phyloP scores from a whole-genome alignment of 768 basidiomycete species.

The Lentinula sp. region DNA sequence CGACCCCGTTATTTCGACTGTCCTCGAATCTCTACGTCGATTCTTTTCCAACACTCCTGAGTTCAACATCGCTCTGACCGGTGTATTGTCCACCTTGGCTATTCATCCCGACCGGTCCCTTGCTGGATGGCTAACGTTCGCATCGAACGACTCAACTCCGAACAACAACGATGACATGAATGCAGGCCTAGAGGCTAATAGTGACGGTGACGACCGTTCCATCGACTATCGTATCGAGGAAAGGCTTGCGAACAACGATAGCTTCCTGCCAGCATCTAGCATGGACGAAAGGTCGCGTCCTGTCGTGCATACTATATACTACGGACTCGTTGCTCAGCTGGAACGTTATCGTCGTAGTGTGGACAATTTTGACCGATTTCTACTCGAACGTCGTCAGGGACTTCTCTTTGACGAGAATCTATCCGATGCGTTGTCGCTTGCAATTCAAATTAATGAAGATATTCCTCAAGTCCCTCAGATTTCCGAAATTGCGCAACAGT shows the following conservation, averaged over 20 bases:
- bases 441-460: slow-evolving; percentile 56
- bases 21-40: slow-evolving; percentile 64
- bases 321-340: slow-evolving; percentile 74
- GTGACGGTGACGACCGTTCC: slow-evolving; percentile 75
- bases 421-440: slow-evolving; percentile 78
- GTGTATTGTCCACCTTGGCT: slow-evolving; percentile 72
- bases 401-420: slow-evolving; percentile 89
- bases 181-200: slow-evolving; percentile 21
- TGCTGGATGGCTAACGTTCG: slow-evolving; percentile 84
- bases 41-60: slow-evolving; percentile 88
- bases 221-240: slow-evolving; percentile 72
- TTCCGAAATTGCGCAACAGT: slow-evolving; percentile 25
- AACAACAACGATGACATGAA: slow-evolving; percentile 12
- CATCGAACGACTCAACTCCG: slow-evolving; percentile 31
- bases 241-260: slow-evolving; percentile 50
- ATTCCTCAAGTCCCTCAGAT: slow-evolving; percentile 20
- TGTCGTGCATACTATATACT: slow-evolving; percentile 74
- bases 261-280: slow-evolving; percentile 56
- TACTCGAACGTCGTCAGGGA: slow-evolving; percentile 82
- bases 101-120: slow-evolving; percentile 83
- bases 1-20: slow-evolving; percentile 64
- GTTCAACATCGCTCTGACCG: slow-evolving; percentile 84
- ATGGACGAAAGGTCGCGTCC: slow-evolving; percentile 72
- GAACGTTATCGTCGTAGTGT: slow-evolving; percentile 73
- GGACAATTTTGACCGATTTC: slow-evolving; percentile 75